Evolutionary conservation across 495 filamentous ascomycete species (phyloP).

Genomic region (Hypoxylon trugodes): DNA sequence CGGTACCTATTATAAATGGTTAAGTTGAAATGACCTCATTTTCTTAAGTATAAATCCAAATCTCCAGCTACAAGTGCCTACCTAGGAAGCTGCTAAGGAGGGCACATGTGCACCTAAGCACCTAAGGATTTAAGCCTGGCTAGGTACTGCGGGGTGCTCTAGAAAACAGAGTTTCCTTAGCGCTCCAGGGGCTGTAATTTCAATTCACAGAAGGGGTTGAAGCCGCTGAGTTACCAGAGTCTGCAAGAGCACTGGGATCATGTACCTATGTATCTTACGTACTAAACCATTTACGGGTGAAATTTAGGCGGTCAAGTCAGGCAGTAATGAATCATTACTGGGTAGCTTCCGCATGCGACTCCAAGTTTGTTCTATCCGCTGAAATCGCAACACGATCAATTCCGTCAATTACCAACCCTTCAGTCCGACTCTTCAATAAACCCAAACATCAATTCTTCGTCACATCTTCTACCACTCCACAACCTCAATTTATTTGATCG

Average conservation of each 20-base stretch:
- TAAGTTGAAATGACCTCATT: conserved; percentile 40
- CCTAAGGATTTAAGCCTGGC: background rate
- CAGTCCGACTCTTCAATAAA: conserved; percentile 4
- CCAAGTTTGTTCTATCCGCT: background rate
- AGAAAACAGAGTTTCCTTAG: background rate
- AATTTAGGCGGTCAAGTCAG: conserved; percentile 26
- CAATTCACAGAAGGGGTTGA: background rate
- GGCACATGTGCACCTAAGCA: no score
- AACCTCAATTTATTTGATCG: background rate
- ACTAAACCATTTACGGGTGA: conserved; percentile 25
- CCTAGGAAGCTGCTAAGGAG: no score
- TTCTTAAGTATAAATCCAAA: conserved; percentile 7
- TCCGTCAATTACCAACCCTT: conserved; percentile 13
- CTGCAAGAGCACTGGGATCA: background rate
- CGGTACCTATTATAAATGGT: background rate
- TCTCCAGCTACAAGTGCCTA: no score
- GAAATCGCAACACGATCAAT: conserved; percentile 28
- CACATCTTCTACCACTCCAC: background rate
- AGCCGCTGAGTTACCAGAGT: no score
- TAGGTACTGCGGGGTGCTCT: conserved; percentile 3
- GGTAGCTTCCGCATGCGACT: conserved; percentile 34
- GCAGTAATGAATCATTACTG: conserved; percentile 23
- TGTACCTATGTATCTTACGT: background rate
- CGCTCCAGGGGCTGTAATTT: conserved; percentile 9
- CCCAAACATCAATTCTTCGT: background rate